phyloP scores from a whole-genome alignment of 2,329 filamentous ascomycete genomes.

The Ophiostoma fasciatum region DNA sequence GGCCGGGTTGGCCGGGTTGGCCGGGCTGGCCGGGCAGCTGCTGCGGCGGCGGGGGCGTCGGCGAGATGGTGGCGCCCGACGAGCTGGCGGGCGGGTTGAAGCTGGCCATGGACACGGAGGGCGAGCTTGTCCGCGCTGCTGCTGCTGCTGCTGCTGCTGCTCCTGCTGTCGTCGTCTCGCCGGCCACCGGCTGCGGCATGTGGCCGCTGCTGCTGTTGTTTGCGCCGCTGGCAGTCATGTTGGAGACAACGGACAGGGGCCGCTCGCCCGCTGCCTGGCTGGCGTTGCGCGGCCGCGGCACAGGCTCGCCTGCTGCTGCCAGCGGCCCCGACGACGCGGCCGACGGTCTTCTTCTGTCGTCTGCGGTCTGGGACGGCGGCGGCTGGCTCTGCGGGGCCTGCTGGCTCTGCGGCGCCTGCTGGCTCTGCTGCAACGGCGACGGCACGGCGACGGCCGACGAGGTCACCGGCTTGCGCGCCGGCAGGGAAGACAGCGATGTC shows the following conservation, averaged over 20 bases:
- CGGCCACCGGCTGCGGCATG: neutral
- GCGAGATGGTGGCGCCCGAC: constrained; percentile 3
- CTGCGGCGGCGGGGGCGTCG: constrained; percentile 4
- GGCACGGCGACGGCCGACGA: neutral
- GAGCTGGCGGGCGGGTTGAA: constrained; percentile 1
- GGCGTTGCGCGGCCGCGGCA: no score
- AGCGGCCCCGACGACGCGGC: no score
- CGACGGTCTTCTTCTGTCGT: neutral
- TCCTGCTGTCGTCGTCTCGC: neutral
- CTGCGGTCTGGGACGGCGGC: neutral
- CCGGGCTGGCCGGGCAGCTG: no score
- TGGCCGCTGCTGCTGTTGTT: neutral
- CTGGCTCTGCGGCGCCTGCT: neutral
- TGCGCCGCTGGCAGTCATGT: neutral
- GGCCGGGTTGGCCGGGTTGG: no score
- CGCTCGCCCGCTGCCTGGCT: neutral
- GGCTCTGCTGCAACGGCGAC: neutral
- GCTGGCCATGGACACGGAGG: constrained; percentile 2
- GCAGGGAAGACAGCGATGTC: neutral
- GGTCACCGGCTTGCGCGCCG: constrained; percentile 8
- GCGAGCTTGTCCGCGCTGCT: constrained; percentile 2
- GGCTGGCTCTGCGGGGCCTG: neutral
- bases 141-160: no score
- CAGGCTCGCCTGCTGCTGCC: no score
- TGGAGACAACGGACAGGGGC: constrained; percentile 5